Evolutionary conservation across 1,284 basidiomycete species (phyloP).

Genomic region (Trichosporon asahii): DNA sequence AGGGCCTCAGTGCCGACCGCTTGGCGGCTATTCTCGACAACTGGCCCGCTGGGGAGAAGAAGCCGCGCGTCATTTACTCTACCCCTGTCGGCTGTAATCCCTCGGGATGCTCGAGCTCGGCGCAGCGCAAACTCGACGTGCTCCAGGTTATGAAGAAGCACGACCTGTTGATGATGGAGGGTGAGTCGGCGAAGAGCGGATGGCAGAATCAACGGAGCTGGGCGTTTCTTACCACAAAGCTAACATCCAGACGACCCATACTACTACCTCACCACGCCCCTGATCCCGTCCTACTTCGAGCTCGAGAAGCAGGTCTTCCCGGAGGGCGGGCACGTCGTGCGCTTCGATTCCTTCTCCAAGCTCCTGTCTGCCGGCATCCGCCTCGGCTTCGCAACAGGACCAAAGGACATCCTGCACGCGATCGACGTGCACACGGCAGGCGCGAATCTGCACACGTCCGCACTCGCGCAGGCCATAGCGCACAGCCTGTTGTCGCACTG

Average conservation of each 20-base stretch:
- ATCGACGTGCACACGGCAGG: slow-evolving; percentile 62
- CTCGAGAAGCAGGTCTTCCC: slow-evolving; percentile 59
- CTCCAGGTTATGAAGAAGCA: slow-evolving; percentile 70
- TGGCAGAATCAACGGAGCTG: too few relatives aligned
- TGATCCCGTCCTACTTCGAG: slow-evolving; percentile 69
- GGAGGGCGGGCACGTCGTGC: slow-evolving; percentile 67
- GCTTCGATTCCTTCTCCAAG: slow-evolving; percentile 87
- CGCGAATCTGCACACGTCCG: slow-evolving; percentile 74
- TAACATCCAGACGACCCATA: slow-evolving; percentile 68
- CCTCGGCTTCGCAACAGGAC: slow-evolving; percentile 74
- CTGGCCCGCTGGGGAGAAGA: slow-evolving; percentile 70
- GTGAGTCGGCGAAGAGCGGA: slow-evolving; percentile 54
- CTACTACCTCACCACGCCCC: slow-evolving; percentile 59
- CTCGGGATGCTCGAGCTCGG: slow-evolving; percentile 70
- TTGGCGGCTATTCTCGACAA: slow-evolving; percentile 66
- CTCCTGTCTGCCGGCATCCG: slow-evolving; percentile 68
- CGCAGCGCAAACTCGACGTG: slow-evolving; percentile 71
- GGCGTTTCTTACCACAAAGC: too few relatives aligned
- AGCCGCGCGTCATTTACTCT: slow-evolving; percentile 74
- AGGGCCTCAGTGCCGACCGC: slow-evolving; percentile 66
- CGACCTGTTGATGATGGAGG: slow-evolving; percentile 81
- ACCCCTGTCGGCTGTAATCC: slow-evolving; percentile 69
- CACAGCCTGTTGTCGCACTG: slow-evolving; percentile 69
- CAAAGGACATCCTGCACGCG: slow-evolving; percentile 65
- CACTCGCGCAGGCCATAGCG: slow-evolving; percentile 73